These are phyloP conservation scores for Begonia fuchsioides DNA, from an alignment of 306 rosid genomes.

Conservation along the genomic window DNA sequence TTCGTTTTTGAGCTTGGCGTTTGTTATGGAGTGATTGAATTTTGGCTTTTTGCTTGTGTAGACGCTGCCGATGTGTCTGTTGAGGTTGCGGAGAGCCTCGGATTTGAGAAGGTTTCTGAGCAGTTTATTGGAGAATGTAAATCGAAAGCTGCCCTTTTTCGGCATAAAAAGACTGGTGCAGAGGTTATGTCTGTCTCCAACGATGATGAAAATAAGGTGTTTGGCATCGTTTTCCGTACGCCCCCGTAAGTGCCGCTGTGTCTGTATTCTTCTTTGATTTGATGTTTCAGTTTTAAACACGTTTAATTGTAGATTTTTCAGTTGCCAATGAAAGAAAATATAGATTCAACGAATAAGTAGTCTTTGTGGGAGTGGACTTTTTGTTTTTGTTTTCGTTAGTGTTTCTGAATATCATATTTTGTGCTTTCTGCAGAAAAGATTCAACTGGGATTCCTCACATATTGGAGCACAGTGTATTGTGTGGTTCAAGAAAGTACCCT, in stretches of 20 bases:
- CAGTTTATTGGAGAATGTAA: constrained; percentile 80
- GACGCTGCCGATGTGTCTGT: constrained; percentile 37
- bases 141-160: constrained; percentile 67
- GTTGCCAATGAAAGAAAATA: too few species aligned
- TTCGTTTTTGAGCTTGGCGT: too few species aligned
- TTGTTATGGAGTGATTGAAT: not conserved
- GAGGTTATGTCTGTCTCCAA: constrained; percentile 81
- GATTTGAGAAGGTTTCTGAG: constrained; percentile 70
- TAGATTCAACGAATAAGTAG: too few species aligned
- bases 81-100: constrained; percentile 51
- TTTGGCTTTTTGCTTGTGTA: constrained; percentile 8
- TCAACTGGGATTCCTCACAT: constrained; percentile 98
- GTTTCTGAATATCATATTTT: constrained; percentile 1
- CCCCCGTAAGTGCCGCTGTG: constrained; percentile 53
- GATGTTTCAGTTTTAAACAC: too few species aligned
- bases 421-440: constrained; percentile 39
- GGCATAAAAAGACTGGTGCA: constrained; percentile 74
- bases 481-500: constrained; percentile 94
- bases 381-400: not conserved
- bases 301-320: too few species aligned
- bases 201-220: constrained; percentile 91
- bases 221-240: constrained; percentile 87
- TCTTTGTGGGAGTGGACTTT: not conserved
- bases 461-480: constrained; percentile 85
- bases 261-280: too few species aligned